These are phyloP conservation scores for Silene uniflora DNA, from an alignment of 148 eudicot species.

Conservation along the genomic window DNA sequence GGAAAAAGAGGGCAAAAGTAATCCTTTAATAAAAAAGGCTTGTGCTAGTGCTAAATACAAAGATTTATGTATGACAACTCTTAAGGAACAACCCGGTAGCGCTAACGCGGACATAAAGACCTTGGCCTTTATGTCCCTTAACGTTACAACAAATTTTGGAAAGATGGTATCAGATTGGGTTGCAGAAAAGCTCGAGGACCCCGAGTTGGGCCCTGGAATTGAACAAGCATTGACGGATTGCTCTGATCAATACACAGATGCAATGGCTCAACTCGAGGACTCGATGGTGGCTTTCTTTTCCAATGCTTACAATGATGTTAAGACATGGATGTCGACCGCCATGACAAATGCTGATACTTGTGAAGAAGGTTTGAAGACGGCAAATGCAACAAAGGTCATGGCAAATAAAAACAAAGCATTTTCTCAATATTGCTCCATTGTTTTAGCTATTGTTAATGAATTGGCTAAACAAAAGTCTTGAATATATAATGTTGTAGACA, in stretches of 20 bases:
- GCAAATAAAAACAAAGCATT: conserved; percentile 24
- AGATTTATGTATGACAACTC: conserved; percentile 24
- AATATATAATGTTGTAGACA: too few relatives aligned
- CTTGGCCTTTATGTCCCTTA: conserved; percentile 35
- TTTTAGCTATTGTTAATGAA: conserved; percentile 21
- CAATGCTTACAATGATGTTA: conserved; percentile 25
- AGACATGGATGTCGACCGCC: conserved; percentile 29
- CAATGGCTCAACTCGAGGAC: conserved; percentile 38
- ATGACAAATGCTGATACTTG: conserved; percentile 28
- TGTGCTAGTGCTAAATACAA: conserved; percentile 20
- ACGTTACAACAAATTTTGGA: conserved; percentile 20
- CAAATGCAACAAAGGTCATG: conserved; percentile 14
- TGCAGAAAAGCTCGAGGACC: conserved; percentile 22
- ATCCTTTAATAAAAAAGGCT: conserved; percentile 31
- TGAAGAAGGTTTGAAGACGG: conserved; percentile 16
- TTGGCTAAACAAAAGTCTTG: conserved; percentile 1
- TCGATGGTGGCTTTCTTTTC: conserved; percentile 36
- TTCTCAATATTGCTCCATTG: conserved; percentile 16
- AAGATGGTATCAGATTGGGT: conserved; percentile 15
- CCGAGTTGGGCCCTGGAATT: conserved; percentile 17
- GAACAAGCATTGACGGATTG: conserved; percentile 37
- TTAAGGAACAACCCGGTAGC: conserved; percentile 26
- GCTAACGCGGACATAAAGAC: conserved; percentile 28
- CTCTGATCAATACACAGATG: conserved; percentile 32
- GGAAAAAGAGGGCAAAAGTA: not conserved